Base-by-base conservation (phyloP, 257 asterid species). In the Thymus mandschuricus region DNA sequence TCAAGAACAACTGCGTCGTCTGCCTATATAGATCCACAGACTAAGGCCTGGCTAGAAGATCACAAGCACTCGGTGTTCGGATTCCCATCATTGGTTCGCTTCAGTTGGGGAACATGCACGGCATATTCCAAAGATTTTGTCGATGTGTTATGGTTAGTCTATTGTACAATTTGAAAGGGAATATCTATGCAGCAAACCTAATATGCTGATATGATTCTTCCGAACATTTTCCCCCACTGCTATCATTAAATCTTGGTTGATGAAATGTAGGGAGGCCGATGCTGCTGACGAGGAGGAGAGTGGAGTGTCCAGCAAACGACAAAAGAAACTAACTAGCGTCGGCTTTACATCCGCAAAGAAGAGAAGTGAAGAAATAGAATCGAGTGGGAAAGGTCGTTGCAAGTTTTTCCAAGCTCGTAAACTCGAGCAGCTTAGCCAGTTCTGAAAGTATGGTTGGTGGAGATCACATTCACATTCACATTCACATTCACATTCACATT, bases 21-120 rank as follows among this genome's bases (percentile, higher is more conserved):
- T 35, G 29, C 66, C 60, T 64, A 21, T 64, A 21, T 79, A 94
- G 98, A 94, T 82, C 99, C 99, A 48, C 89, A 65, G 66, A 94
- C 98, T n/a, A 94, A 94, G 81, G 78, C 92, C 56, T 91, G 98
- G 99, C 84, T 94, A 78, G 82, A 81, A 51, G 85, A 86, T 79
- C 98, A 94, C 82, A 91, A 84, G 73, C 99, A 94, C 71, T 10
- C 83, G 0, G 82, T 94, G 51, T 94, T 94, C 21, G 99, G 99
- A 30, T 94, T 94, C 91, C 99, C 99, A 64, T 57, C 90, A 15
- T 79, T 94, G 83, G 99, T 94, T 69, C 96, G 98, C 70, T 94
- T 94, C 86, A 94, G 99, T 77, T 94, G 99, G 99, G 98, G 93
- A 64, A 91, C 99, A 61, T 94, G 99, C 85, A 81, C 76, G 60